Evolutionary conservation across 345 rosid genomes (phyloP).

Genomic region (Orychophragmus violaceus): DNA sequence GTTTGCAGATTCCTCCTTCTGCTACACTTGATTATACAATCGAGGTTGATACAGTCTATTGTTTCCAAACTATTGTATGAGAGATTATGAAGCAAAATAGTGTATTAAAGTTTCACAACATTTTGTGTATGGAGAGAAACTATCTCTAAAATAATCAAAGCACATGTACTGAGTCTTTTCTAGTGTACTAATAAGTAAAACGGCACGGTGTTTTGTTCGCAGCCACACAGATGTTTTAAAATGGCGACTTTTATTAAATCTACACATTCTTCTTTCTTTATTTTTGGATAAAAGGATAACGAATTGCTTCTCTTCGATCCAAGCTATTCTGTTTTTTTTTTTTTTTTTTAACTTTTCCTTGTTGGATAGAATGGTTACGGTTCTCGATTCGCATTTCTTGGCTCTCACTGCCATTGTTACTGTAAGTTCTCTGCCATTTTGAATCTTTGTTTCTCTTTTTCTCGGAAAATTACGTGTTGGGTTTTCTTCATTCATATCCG

Average conservation of each 20-base stretch:
- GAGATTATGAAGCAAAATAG: not conserved
- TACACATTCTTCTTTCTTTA: not conserved
- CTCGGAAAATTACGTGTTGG: too few relatives aligned
- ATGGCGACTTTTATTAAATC: not conserved
- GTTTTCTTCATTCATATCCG: not conserved
- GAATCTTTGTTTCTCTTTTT: not conserved
- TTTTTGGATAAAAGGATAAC: conserved; percentile 7
- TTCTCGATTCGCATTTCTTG: conserved; percentile 74
- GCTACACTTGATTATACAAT: not conserved
- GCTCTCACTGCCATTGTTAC: conserved; percentile 51
- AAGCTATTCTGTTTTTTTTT: not conserved
- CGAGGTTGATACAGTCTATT: not conserved
- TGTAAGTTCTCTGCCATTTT: conserved; percentile 28
- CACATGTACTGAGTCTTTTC: not conserved
- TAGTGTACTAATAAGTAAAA: not conserved
- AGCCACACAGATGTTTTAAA: conserved; percentile 13
- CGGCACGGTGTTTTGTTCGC: conserved; percentile 22
- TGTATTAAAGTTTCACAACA: not conserved
- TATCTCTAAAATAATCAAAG: not conserved
- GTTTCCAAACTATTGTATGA: not conserved
- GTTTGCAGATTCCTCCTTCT: not conserved
- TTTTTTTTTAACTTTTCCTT: not conserved
- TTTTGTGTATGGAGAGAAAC: not conserved
- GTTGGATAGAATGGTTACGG: conserved; percentile 55
- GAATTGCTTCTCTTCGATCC: conserved; percentile 9